Percentiles rank a stretch among this genome's conserved stretches.
phyloP scores from a whole-genome alignment of 768 basidiomycete genomes.

The Postia placenta region DNA sequence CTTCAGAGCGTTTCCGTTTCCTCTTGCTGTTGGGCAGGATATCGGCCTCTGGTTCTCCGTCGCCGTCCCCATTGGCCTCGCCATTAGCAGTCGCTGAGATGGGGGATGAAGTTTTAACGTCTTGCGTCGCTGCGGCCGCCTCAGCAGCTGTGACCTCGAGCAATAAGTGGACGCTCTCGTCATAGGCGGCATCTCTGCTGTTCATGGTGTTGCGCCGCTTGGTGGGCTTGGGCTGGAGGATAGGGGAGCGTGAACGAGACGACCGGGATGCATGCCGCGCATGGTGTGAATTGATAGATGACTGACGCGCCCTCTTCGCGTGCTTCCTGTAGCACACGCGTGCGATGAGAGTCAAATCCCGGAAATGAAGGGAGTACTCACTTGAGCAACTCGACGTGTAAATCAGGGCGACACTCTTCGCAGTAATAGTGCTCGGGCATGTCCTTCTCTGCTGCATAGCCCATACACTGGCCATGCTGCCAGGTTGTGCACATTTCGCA shows the following conservation, averaged over 20 bases:
- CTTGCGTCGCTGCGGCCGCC: conserved; percentile 41
- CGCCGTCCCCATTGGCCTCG: conserved; percentile 31
- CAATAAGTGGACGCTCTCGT: conserved; percentile 77
- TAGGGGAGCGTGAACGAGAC: conserved; percentile 73
- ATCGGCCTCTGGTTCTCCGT: conserved; percentile 44
- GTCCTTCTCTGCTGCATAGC: conserved; percentile 72
- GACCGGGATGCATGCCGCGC: conserved; percentile 43
- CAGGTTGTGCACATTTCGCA: conserved; percentile 97
- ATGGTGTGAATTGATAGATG: conserved; percentile 58
- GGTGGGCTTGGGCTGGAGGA: conserved; percentile 50
- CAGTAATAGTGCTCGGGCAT: conserved; percentile 87
- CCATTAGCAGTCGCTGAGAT: conserved; percentile 10
- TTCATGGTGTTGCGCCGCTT: conserved; percentile 98
- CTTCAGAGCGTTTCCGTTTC: conserved; percentile 74
- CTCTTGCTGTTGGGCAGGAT: conserved; percentile 37
- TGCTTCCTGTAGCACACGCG: conserved; percentile 41
- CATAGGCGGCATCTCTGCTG: conserved; percentile 89
- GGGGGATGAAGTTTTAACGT: not conserved
- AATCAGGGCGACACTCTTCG: conserved; percentile 85
- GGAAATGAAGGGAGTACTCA: conserved; percentile 31
- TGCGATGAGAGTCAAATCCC: conserved; percentile 9
- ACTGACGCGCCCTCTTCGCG: conserved; percentile 55
- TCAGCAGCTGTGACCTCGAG: conserved; percentile 72
- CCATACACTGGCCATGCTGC: conserved; percentile 98
- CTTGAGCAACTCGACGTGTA: conserved; percentile 80